A percentile compares a stretch with the other conserved stretches of the same genome.
Evolutionary conservation across 2,329 filamentous ascomycete species (phyloP).

Genomic region (Botrytis fragariae): DNA sequence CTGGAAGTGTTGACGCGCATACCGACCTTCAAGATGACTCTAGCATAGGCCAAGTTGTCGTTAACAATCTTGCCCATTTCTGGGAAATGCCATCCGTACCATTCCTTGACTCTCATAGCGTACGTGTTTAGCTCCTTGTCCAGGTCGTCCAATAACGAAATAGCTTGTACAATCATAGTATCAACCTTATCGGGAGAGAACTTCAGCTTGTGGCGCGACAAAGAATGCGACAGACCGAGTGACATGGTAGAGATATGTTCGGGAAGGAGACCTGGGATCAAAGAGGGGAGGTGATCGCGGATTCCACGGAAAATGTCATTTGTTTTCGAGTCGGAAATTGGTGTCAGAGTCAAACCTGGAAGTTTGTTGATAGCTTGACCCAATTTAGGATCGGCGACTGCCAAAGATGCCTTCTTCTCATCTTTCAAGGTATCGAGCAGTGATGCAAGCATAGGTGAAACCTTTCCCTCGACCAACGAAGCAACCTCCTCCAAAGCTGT

Average conservation of each 20-base stretch:
- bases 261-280: conserved; percentile 83
- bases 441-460: conserved; percentile 78
- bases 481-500: conserved; percentile 88
- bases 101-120: conserved; percentile 98
- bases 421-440: conserved; percentile 90
- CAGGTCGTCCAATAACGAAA: conserved; percentile 88
- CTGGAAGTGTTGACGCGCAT: conserved; percentile 77
- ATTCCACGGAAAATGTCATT: conserved; percentile 93
- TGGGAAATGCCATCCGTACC: conserved; percentile 99
- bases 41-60: conserved; percentile 92
- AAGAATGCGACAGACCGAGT: conserved; percentile 92
- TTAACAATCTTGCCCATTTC: conserved; percentile 96
- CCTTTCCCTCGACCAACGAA: conserved; percentile 87
- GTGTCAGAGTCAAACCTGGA: conserved; percentile 79
- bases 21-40: conserved; percentile 83
- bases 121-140: conserved; percentile 99
- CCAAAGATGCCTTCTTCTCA: conserved; percentile 94
- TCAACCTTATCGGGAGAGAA: conserved; percentile 99
- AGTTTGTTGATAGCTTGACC: conserved; percentile 90
- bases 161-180: conserved; percentile 98
- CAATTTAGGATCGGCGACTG: conserved; percentile 90
- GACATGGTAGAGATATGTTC: conserved; percentile 92
- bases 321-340: conserved; percentile 77
- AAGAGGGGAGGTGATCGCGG: conserved; percentile 81
- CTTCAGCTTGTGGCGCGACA: conserved; percentile 96